Evolutionary conservation across 192 early-diverging fungal species (phyloP).

Genomic region (Tieghemiomyces parasiticus): DNA sequence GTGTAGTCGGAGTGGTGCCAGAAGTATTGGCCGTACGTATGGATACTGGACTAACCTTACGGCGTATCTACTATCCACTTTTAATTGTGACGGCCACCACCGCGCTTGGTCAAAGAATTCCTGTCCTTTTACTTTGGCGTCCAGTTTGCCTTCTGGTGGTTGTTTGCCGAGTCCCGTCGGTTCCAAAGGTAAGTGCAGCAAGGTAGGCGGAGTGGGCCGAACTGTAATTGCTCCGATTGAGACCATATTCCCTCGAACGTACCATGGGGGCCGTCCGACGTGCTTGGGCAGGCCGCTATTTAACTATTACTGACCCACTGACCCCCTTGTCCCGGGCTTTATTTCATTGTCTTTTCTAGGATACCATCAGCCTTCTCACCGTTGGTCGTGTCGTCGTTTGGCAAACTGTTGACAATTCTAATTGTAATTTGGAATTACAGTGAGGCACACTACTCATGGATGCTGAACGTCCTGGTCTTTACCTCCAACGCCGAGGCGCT

Average conservation of each 20-base stretch:
- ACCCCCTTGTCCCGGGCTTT: no score
- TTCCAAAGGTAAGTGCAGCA: not conserved
- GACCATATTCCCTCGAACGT: no score
- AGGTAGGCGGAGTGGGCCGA: no score
- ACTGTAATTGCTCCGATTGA: no score
- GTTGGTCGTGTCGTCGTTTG: slow-evolving; percentile 71
- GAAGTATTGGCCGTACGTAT: no score
- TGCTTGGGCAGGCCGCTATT: no score
- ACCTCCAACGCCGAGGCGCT: slow-evolving; percentile 61
- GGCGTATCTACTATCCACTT: no score
- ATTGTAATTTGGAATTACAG: slow-evolving; percentile 90
- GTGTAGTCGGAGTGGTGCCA: no score
- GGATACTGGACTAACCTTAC: no score
- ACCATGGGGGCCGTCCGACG: no score
- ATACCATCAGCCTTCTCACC: slow-evolving; percentile 34
- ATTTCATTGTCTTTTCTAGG: no score
- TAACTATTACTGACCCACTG: no score
- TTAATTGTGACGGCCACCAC: slow-evolving; percentile 20
- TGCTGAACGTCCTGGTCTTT: slow-evolving; percentile 58
- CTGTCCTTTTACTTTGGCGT: slow-evolving; percentile 10
- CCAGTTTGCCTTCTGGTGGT: not conserved
- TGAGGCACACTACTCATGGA: slow-evolving; percentile 64
- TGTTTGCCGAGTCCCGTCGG: not conserved
- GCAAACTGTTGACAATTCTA: slow-evolving; percentile 69
- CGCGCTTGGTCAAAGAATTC: slow-evolving; percentile 19